These are phyloP conservation scores for Yamadazyma philogaea DNA, from an alignment of 805 yeast genomes.

Conservation along the genomic window DNA sequence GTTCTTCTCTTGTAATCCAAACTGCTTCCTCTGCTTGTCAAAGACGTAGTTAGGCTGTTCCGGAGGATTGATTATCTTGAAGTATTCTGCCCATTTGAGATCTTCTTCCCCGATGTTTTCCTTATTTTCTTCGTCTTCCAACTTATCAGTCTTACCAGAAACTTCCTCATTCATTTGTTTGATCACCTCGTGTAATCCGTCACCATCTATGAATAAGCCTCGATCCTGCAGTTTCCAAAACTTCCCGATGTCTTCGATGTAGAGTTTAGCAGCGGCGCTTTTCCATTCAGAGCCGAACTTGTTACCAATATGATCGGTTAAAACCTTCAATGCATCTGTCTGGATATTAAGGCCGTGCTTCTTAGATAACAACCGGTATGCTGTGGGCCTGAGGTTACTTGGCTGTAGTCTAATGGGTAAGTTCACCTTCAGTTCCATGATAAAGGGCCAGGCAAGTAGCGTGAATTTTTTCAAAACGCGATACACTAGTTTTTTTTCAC, in stretches of 20 bases:
- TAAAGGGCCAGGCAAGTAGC: neutral
- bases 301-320: constrained; percentile 74
- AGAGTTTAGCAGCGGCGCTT: constrained; percentile 55
- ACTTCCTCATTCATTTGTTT: constrained; percentile 44
- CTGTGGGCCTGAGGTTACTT: constrained; percentile 82
- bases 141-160: constrained; percentile 9
- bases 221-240: constrained; percentile 88
- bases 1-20: constrained; percentile 34
- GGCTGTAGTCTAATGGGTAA: constrained; percentile 80
- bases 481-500: neutral
- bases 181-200: constrained; percentile 60
- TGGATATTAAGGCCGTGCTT: constrained; percentile 90
- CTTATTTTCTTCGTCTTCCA: constrained; percentile 19
- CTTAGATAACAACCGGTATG: constrained; percentile 84
- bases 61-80: constrained; percentile 59
- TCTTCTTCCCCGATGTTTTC: constrained; percentile 26
- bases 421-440: constrained; percentile 17
- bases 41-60: constrained; percentile 65
- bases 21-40: constrained; percentile 61
- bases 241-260: constrained; percentile 74
- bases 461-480: constrained; percentile 2
- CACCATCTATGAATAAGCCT: constrained; percentile 81
- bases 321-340: constrained; percentile 70
- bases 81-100: constrained; percentile 67
- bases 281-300: constrained; percentile 88